Evolutionary conservation across 1,139 yeast species (phyloP).

Genomic region (Suhomyces atakaporum): DNA sequence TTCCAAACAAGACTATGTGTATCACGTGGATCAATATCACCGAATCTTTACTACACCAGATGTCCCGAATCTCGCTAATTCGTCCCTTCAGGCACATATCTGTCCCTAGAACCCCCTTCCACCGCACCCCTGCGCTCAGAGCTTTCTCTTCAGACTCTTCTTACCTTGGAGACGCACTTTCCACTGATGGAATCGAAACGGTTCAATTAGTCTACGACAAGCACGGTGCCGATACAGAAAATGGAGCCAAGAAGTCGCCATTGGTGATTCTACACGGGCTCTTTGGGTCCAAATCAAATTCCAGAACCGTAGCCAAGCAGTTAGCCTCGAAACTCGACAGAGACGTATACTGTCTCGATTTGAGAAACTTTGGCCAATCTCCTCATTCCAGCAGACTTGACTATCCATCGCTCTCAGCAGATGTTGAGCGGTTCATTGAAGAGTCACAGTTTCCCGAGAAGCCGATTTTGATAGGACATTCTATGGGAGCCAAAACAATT

Average conservation of each 20-base stretch:
- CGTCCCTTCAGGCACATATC: not conserved
- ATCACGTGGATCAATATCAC: too few species aligned
- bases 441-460: constrained; percentile 42
- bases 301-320: constrained; percentile 67
- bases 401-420: constrained; percentile 81
- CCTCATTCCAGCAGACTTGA: constrained; percentile 73
- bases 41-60: too few species aligned
- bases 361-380: constrained; percentile 90
- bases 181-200: constrained; percentile 23
- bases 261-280: constrained; percentile 83
- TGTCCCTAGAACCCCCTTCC: not conserved
- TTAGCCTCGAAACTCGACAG: constrained; percentile 43
- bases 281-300: constrained; percentile 81
- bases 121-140: not conserved
- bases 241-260: constrained; percentile 42
- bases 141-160: constrained; percentile 7
- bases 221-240: constrained; percentile 25
- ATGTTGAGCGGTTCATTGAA: constrained; percentile 69
- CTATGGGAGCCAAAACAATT: constrained; percentile 96
- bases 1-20: too few species aligned
- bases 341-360: constrained; percentile 70
- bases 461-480: constrained; percentile 83
- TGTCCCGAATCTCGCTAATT: too few species aligned
- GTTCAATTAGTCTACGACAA: constrained; percentile 35
- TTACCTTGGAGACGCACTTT: constrained; percentile 30